Percentiles rank a stretch among this genome's conserved stretches.
These are phyloP conservation scores for Trapa bicornis DNA, from an alignment of 345 rosid genomes.

Conservation along the genomic window DNA sequence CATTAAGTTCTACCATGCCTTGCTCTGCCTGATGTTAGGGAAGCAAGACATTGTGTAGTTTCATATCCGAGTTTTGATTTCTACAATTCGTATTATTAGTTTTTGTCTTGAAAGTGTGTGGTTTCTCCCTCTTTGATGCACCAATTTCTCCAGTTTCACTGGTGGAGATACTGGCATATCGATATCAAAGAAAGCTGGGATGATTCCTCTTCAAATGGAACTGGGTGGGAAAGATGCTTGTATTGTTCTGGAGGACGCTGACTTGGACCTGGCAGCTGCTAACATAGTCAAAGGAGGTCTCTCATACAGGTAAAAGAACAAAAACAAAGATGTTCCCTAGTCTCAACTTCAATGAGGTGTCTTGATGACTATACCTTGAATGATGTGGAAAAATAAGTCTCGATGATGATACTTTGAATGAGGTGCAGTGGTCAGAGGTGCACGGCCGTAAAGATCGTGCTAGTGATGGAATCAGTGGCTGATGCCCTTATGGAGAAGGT, in stretches of 20 bases:
- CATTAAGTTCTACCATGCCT: neutral
- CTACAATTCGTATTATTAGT: too few relatives aligned
- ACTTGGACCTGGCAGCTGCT: conserved; percentile 80
- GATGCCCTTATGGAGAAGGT: conserved; percentile 69
- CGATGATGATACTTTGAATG: too few relatives aligned
- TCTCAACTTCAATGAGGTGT: neutral
- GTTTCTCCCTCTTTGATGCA: neutral
- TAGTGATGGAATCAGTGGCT: conserved; percentile 85
- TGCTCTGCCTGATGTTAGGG: neutral
- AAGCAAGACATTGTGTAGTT: neutral
- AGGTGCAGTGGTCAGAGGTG: conserved; percentile 80
- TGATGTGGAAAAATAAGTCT: too few relatives aligned
- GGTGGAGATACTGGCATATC: conserved; percentile 95
- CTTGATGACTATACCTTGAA: too few relatives aligned
- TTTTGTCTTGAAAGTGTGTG: neutral
- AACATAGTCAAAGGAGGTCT: conserved; percentile 93
- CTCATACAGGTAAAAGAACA: conserved; percentile 57
- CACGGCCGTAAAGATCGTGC: conserved; percentile 86
- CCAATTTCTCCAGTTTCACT: conserved; percentile 46
- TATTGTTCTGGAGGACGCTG: conserved; percentile 93
- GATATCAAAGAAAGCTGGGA: conserved; percentile 87
- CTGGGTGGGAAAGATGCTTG: conserved; percentile 99
- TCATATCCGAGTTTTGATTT: neutral
- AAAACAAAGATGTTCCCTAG: neutral
- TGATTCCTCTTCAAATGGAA: conserved; percentile 99